phyloP scores from a whole-genome alignment of 208 protist species.

The Leishmania tarentolae region DNA sequence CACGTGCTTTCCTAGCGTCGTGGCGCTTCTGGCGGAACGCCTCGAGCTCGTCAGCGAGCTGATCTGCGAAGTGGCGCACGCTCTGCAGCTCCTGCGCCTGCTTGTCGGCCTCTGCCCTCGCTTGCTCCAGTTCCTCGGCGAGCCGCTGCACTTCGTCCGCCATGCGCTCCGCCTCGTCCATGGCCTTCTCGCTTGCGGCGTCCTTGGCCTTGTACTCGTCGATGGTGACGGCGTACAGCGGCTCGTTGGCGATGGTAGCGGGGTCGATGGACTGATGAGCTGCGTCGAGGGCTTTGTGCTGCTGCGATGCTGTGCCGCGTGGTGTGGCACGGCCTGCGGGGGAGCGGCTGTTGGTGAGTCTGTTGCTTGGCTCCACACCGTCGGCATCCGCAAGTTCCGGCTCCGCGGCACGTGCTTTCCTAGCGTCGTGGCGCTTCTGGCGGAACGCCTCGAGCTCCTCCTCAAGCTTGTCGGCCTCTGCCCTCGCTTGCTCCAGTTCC shows the following conservation, averaged over 20 bases:
- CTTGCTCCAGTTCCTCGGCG: slow-evolving; percentile 11
- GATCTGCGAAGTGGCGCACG: not conserved
- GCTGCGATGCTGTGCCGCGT: slow-evolving; percentile 1
- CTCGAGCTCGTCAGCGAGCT: slow-evolving; percentile 20
- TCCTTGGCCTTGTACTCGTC: slow-evolving; percentile 26
- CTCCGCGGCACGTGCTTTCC: slow-evolving; percentile 1
- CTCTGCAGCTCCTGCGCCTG: slow-evolving; percentile 9
- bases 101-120: not conserved
- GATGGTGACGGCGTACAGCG: slow-evolving; percentile 25
- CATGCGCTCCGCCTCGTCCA: slow-evolving; percentile 7
- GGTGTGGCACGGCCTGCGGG: not conserved
- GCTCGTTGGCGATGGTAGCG: slow-evolving; percentile 23
- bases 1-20: slow-evolving; percentile 25
- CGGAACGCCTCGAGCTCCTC: slow-evolving; percentile 7
- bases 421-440: slow-evolving; percentile 11
- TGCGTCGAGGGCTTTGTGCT: not conserved
- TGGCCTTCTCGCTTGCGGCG: not conserved
- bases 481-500: slow-evolving; percentile 12
- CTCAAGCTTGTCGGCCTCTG: not conserved
- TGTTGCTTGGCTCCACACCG: not conserved
- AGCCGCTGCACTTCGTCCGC: slow-evolving; percentile 7
- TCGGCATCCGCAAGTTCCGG: slow-evolving; percentile 13
- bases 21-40: slow-evolving; percentile 31
- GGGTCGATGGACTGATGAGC: slow-evolving; percentile 21
- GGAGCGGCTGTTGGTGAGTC: not conserved